phyloP scores from a whole-genome alignment of 2,329 filamentous ascomycete genomes.

The Nemania abortiva region DNA sequence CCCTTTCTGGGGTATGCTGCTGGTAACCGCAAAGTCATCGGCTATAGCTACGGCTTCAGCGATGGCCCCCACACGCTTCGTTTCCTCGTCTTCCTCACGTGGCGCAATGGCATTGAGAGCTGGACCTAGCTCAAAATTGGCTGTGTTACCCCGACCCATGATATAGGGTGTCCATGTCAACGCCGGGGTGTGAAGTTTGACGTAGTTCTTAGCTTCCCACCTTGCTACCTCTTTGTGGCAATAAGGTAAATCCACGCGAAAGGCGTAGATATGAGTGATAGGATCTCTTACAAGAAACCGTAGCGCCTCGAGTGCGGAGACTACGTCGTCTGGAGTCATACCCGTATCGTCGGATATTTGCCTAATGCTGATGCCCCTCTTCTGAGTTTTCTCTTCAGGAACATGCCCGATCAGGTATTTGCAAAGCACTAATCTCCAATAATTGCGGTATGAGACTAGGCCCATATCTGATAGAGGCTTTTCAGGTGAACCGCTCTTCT shows the following conservation, averaged over 20 bases:
- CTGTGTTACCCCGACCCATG: conserved; percentile 88
- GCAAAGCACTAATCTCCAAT: conserved; percentile 92
- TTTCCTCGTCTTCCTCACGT: conserved; percentile 77
- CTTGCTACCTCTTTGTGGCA: conserved; percentile 89
- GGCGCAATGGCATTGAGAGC: conserved; percentile 88
- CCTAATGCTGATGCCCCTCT: conserved; percentile 69
- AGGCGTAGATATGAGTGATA: conserved; percentile 86
- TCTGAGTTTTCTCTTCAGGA: conserved; percentile 53
- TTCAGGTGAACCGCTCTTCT: conserved; percentile 94
- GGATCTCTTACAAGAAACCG: conserved; percentile 92
- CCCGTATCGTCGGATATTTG: conserved; percentile 89
- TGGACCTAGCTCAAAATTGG: conserved; percentile 85
- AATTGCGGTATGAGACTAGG: conserved; percentile 95
- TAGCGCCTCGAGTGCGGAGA: conserved; percentile 90
- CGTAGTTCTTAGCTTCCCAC: conserved; percentile 89
- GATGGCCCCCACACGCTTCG: conserved; percentile 53
- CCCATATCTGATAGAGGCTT: conserved; percentile 99
- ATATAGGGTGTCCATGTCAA: conserved; percentile 97
- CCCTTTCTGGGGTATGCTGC: conserved; percentile 48
- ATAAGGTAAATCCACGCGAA: conserved; percentile 86
- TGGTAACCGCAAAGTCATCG: conserved; percentile 48
- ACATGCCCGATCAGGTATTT: conserved; percentile 78
- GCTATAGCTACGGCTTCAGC: conserved; percentile 50
- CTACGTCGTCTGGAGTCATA: conserved; percentile 95
- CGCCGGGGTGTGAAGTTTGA: conserved; percentile 81